These are phyloP conservation scores for Obelidium mucronatum DNA, from an alignment of 192 early-diverging fungal genomes.

Conservation along the genomic window DNA sequence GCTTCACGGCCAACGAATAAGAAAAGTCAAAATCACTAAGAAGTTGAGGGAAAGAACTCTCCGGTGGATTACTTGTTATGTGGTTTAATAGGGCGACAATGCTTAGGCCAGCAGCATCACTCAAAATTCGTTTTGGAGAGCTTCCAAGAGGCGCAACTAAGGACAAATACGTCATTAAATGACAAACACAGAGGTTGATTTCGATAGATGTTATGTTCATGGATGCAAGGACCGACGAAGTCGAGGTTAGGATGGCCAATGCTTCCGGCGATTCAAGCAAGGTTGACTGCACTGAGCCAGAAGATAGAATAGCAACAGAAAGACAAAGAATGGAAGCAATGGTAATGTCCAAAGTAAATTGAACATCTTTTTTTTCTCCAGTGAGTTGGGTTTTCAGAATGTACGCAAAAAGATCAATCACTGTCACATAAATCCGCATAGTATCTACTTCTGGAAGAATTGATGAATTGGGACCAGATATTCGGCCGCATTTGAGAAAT, in stretches of 20 bases:
- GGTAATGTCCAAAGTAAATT: neutral
- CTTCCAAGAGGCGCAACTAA: neutral
- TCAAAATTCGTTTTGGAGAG: neutral
- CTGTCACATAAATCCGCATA: neutral
- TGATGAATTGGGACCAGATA: neutral
- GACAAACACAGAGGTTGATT: neutral
- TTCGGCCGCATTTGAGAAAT: neutral
- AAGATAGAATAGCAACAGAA: neutral
- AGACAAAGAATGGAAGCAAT: neutral
- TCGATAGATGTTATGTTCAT: neutral
- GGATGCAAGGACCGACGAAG: neutral
- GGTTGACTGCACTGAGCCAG: neutral
- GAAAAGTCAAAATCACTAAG: constrained; percentile 9
- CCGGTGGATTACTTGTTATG: neutral
- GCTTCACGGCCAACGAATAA: neutral
- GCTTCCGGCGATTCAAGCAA: neutral
- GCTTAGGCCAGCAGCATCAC: constrained; percentile 7
- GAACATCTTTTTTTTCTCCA: neutral
- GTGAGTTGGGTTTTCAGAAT: neutral
- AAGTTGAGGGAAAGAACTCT: neutral
- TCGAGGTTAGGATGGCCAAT: neutral
- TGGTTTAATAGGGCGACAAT: constrained; percentile 3
- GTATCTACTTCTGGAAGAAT: neutral
- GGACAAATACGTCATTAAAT: constrained; percentile 10
- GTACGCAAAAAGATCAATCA: neutral